Conservation (phyloP, 2,329 filamentous ascomycete species). For the Dothiorella sarmentorum region DNA sequence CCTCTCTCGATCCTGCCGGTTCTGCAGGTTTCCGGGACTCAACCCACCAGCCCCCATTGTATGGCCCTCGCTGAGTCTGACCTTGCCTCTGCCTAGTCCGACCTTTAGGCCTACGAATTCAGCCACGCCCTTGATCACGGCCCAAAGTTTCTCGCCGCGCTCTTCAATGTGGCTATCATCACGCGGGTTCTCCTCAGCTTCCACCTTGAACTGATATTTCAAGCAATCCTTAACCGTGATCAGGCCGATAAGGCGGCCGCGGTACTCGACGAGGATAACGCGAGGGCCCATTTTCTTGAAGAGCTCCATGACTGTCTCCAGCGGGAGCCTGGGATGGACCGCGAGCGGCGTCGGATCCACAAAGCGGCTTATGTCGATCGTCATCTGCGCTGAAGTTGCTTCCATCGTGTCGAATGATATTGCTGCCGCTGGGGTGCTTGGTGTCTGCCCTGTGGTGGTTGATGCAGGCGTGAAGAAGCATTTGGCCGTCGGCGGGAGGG, state of each 20-base stretch:
- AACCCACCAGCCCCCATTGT: background rate
- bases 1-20: background rate
- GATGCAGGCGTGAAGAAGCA: constrained; percentile 64
- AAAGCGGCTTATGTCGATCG: constrained; percentile 79
- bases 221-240: constrained; percentile 97
- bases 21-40: background rate
- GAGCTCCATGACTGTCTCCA: constrained; percentile 97
- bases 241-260: constrained; percentile 75
- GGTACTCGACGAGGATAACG: constrained; percentile 88
- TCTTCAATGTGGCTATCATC: constrained; percentile 13
- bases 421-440: constrained; percentile 33
- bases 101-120: constrained; percentile 12
- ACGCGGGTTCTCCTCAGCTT: constrained; percentile 67
- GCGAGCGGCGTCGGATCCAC: constrained; percentile 86
- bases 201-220: constrained; percentile 95
- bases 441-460: constrained; percentile 29
- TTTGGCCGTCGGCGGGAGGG: constrained; percentile 63
- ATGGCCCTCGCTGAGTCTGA: constrained; percentile 10
- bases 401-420: constrained; percentile 59
- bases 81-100: constrained; percentile 2
- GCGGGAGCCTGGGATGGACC: constrained; percentile 82
- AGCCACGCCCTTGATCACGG: constrained; percentile 7
- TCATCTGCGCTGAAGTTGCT: constrained; percentile 53
- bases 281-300: constrained; percentile 97
- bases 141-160: constrained; percentile 14